A percentile compares a stretch with the other conserved stretches of the same genome.
Evolutionary conservation across 768 basidiomycete species (phyloP).

Genomic region (Tulasnella sp.): DNA sequence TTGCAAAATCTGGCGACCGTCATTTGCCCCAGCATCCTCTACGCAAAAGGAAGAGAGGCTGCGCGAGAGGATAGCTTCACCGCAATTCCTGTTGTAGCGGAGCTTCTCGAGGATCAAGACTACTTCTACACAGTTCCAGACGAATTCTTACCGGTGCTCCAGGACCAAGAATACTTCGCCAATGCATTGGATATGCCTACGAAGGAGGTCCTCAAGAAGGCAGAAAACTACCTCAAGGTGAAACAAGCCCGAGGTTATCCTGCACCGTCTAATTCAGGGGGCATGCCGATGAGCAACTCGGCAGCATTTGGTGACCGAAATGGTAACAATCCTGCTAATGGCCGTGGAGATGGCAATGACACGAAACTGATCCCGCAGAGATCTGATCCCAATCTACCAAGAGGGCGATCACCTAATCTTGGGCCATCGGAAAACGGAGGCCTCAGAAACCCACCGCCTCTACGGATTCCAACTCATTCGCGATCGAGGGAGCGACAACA

Average conservation of each 20-base stretch:
- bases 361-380: slow-evolving; percentile 11
- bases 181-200: slow-evolving; percentile 79
- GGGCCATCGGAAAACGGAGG: background rate
- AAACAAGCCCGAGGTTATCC: slow-evolving; percentile 11
- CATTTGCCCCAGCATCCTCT: slow-evolving; percentile 95
- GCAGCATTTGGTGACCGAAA: background rate
- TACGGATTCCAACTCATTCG: background rate
- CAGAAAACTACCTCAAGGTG: slow-evolving; percentile 60
- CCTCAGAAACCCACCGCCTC: slow-evolving; percentile 6
- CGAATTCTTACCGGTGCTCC: slow-evolving; percentile 74
- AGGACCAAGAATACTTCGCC: slow-evolving; percentile 85
- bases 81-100: slow-evolving; percentile 73
- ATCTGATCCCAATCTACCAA: slow-evolving; percentile 14
- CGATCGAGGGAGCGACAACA: slow-evolving; percentile 8
- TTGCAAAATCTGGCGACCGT: slow-evolving; percentile 89
- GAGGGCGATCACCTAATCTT: slow-evolving; percentile 12
- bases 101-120: slow-evolving; percentile 84
- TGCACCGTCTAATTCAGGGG: background rate
- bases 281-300: background rate
- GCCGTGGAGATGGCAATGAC: slow-evolving; percentile 8
- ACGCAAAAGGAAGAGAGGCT: slow-evolving; percentile 65
- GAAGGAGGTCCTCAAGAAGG: slow-evolving; percentile 93
- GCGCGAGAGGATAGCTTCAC: slow-evolving; percentile 88
- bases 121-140: slow-evolving; percentile 89
- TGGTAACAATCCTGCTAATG: slow-evolving; percentile 1